phyloP scores from a whole-genome alignment of 352 stramenopile species.

The Thalassiosira mediterranea region DNA sequence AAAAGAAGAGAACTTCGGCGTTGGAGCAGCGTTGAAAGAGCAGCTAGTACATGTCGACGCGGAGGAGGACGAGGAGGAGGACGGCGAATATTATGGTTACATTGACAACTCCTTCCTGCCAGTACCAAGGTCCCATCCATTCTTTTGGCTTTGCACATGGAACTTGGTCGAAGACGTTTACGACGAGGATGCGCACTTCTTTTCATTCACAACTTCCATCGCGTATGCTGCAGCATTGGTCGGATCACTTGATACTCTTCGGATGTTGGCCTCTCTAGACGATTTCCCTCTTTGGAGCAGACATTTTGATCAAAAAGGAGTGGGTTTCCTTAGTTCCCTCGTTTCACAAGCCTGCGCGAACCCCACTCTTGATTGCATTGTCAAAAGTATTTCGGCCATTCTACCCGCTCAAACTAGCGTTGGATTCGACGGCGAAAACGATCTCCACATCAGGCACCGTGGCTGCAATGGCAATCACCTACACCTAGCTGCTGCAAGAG shows the following conservation, averaged over 20 bases:
- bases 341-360: not conserved
- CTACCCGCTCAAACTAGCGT: not conserved
- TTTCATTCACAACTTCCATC: conserved; percentile 5
- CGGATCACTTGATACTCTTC: conserved; percentile 15
- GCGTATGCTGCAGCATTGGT: conserved; percentile 21
- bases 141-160: not conserved
- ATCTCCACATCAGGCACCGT: conserved; percentile 8
- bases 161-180: conserved; percentile 4
- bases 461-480: conserved; percentile 30
- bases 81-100: not conserved
- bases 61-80: not conserved
- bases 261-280: not conserved
- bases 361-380: conserved; percentile 14
- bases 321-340: not conserved
- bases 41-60: not conserved
- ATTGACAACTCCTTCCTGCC: not conserved
- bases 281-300: not conserved
- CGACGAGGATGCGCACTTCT: not conserved
- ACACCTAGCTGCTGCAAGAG: conserved; percentile 29
- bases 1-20: not conserved
- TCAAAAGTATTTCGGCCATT: conserved; percentile 7
- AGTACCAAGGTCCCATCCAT: conserved; percentile 5
- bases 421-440: not conserved
- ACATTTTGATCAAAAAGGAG: conserved; percentile 21
- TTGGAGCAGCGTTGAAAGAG: conserved; percentile 17